These are phyloP conservation scores for Astraeus odoratus DNA, from an alignment of 768 basidiomycete genomes.

Conservation along the genomic window DNA sequence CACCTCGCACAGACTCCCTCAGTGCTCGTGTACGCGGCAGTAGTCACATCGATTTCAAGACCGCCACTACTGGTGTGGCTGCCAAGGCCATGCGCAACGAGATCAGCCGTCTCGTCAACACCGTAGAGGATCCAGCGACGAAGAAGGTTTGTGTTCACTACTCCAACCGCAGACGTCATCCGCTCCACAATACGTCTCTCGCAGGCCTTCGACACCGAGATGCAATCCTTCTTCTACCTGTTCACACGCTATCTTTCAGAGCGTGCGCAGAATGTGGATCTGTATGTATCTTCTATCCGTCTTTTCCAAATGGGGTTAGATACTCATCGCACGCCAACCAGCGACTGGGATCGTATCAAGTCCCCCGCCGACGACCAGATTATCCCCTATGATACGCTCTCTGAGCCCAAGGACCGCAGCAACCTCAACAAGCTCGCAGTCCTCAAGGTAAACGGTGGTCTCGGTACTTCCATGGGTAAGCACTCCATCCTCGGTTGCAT, in stretches of 20 bases:
- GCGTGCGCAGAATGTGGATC: constrained; percentile 56
- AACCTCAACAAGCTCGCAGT: constrained; percentile 68
- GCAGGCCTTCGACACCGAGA: constrained; percentile 72
- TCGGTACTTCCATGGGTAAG: constrained; percentile 58
- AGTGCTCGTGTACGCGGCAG: constrained; percentile 68
- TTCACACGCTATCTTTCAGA: constrained; percentile 76
- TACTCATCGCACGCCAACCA: constrained; percentile 9
- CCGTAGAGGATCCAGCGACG: constrained; percentile 70
- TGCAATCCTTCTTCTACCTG: constrained; percentile 79
- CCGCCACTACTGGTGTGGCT: constrained; percentile 90
- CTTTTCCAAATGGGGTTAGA: constrained; percentile 4
- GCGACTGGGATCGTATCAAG: constrained; percentile 43
- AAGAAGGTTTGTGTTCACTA: constrained; percentile 57
- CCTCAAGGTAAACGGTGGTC: constrained; percentile 72
- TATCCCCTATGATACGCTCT: constrained; percentile 48
- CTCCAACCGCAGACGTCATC: background rate
- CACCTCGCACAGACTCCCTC: constrained; percentile 63
- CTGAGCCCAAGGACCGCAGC: constrained; percentile 35
- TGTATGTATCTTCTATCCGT: constrained; percentile 42
- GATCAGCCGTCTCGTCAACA: constrained; percentile 86
- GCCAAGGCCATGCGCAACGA: constrained; percentile 98
- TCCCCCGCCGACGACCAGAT: constrained; percentile 61
- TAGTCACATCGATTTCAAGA: constrained; percentile 92
- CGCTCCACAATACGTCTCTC: constrained; percentile 13
- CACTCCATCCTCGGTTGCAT: background rate